These are phyloP conservation scores for Aschersonia sp. DNA, from an alignment of 2,329 filamentous ascomycete genomes.

Conservation along the genomic window DNA sequence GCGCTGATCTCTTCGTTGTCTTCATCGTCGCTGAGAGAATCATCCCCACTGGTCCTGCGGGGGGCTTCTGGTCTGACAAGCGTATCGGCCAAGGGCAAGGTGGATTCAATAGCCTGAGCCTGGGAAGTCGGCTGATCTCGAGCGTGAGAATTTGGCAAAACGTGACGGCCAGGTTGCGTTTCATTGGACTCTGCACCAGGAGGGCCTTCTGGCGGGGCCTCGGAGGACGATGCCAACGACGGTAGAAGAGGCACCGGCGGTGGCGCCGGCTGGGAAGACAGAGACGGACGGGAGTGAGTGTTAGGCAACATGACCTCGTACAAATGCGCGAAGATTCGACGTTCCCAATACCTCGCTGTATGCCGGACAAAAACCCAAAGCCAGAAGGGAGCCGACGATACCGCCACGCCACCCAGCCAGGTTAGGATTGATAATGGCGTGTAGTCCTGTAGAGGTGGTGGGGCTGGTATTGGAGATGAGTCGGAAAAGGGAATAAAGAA, in stretches of 20 bases:
- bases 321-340: constrained; percentile 22
- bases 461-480: constrained; percentile 33
- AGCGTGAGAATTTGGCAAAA: too few relatives aligned
- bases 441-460: constrained; percentile 25
- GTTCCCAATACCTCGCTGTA: constrained; percentile 20
- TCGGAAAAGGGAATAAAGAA: constrained; percentile 42
- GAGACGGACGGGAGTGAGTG: constrained; percentile 13
- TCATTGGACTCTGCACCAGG: too few relatives aligned
- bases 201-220: neutral
- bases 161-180: too few relatives aligned
- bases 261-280: constrained; percentile 8
- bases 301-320: constrained; percentile 22
- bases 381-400: constrained; percentile 32
- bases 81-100: constrained; percentile 12
- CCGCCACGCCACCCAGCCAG: constrained; percentile 27
- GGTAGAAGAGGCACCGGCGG: constrained; percentile 6
- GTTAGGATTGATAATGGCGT: constrained; percentile 20
- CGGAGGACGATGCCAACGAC: neutral
- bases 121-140: too few relatives aligned
- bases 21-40: constrained; percentile 41
- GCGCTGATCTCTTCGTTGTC: constrained; percentile 39
- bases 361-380: constrained; percentile 28
- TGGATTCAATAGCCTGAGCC: constrained; percentile 14
- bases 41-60: constrained; percentile 32
- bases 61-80: constrained; percentile 15